phyloP scores from a whole-genome alignment of 768 basidiomycete genomes.

The Boletus edulis region DNA sequence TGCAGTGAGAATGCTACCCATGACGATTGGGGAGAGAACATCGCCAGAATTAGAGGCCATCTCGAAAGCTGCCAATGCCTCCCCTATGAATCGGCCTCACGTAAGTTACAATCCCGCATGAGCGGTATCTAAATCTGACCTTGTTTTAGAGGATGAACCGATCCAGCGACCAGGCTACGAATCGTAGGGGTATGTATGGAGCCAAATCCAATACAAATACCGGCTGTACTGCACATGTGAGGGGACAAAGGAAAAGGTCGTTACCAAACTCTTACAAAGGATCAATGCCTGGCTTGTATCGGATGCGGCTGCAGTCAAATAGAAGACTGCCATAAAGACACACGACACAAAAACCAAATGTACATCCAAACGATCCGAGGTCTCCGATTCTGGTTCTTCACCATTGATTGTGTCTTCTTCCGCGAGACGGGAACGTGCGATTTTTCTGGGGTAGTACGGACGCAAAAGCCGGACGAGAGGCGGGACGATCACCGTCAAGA shows the following conservation, averaged over 20 bases:
- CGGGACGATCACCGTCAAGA: constrained; percentile 21
- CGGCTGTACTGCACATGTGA: constrained; percentile 14
- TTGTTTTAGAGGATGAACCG: constrained; percentile 27
- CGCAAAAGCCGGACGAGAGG: constrained; percentile 23
- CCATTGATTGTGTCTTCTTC: neutral
- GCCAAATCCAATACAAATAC: constrained; percentile 15
- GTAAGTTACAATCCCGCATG: neutral
- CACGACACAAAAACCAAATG: constrained; percentile 26
- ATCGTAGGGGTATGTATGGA: constrained; percentile 16
- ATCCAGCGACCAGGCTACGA: constrained; percentile 27
- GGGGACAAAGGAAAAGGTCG: neutral
- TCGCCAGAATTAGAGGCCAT: constrained; percentile 23
- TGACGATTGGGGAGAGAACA: constrained; percentile 27
- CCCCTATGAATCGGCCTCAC: constrained; percentile 11
- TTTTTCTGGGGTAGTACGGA: constrained; percentile 18
- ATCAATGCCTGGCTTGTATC: constrained; percentile 5
- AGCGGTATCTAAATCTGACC: constrained; percentile 6
- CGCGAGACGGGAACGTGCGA: neutral
- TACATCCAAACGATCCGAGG: constrained; percentile 30
- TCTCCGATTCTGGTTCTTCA: neutral
- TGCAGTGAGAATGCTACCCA: constrained; percentile 28
- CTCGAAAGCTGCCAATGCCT: constrained; percentile 29
- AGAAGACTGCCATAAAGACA: constrained; percentile 9
- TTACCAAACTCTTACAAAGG: constrained; percentile 8
- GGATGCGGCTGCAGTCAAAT: constrained; percentile 13